Percentiles rank a stretch among this genome's conserved stretches.
These are phyloP conservation scores for Ceratocystis lukuohia DNA, from an alignment of 2,329 filamentous ascomycete species.

Conservation along the genomic window DNA sequence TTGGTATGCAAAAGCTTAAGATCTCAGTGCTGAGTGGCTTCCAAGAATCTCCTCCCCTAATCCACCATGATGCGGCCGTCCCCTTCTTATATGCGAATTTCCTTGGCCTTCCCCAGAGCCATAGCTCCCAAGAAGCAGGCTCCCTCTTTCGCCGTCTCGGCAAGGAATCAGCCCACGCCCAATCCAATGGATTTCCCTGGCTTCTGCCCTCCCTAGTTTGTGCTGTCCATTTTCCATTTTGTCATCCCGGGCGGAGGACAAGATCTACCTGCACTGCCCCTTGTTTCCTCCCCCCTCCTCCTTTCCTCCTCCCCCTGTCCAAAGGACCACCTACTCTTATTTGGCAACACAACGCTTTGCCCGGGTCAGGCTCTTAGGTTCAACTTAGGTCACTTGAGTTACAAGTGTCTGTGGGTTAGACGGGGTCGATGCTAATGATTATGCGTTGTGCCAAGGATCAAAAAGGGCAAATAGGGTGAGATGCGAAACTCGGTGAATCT, in stretches of 20 bases:
- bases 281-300: background rate
- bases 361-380: background rate
- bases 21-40: background rate
- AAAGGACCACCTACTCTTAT: background rate
- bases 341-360: background rate
- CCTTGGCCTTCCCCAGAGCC: background rate
- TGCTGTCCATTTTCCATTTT: background rate
- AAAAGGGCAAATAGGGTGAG: background rate
- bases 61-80: background rate
- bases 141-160: background rate
- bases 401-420: background rate
- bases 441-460: background rate
- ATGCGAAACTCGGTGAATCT: background rate
- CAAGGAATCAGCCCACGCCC: conserved; percentile 3
- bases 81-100: conserved; percentile 1
- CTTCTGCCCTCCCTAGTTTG: background rate
- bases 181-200: background rate
- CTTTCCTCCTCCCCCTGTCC: background rate
- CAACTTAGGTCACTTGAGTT: background rate
- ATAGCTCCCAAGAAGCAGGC: background rate
- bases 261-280: conserved; percentile 7
- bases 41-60: background rate
- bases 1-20: background rate
- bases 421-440: background rate
- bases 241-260: background rate